Evolutionary conservation across 1,284 basidiomycete genomes (phyloP), one percentile per base, ranked within the genome.

Genomic region (Takashimella tepidaria): DNA sequence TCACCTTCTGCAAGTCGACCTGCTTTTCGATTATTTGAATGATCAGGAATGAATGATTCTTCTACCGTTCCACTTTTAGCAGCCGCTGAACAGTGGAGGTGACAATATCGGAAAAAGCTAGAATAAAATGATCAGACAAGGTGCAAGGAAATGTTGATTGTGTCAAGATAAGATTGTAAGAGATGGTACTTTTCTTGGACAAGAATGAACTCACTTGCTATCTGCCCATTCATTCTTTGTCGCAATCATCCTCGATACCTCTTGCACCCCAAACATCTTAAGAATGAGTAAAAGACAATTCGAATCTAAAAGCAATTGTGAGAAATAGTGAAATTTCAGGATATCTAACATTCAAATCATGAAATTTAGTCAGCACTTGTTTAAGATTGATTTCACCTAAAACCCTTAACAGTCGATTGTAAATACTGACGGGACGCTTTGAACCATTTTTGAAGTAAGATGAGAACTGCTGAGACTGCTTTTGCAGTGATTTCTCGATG

Each of bases 401-500:
- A n/a, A n/a, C n/a, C n/a, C n/a, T n/a, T n/a, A n/a, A n/a, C n/a
- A n/a, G n/a, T n/a, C n/a, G n/a, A n/a, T n/a, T n/a, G n/a, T n/a
- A n/a, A n/a, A n/a, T n/a, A 81, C 87, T 73, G 62, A 93, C 92
- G 92, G 49, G 92, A 96, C 27, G 89, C 89, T 75, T 98, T 98
- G 82, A 98, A 97, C 96, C 96, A 99, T 71, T 97, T 97, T 60
- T 98, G 75, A 3, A 88, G 83, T 41, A 98, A 77, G 1, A 98
- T 78, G 16, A 99, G 74, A 59, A 98, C 96, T 1, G 93, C 92
- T 19, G 93, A 97, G 5, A 98, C 89, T 0, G 92, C 92, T 76
- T 99, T 98, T 5, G 90, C 92, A 0, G 91, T 95, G 64, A 99
- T 96, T 74, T 99, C 96, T 40, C 96, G 88, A 75, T 98, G 96